A percentile compares a stretch with the other conserved stretches of the same genome.
Conservation (phyloP, 1,284 basidiomycete species). For the Leccinum colubrinum region DNA sequence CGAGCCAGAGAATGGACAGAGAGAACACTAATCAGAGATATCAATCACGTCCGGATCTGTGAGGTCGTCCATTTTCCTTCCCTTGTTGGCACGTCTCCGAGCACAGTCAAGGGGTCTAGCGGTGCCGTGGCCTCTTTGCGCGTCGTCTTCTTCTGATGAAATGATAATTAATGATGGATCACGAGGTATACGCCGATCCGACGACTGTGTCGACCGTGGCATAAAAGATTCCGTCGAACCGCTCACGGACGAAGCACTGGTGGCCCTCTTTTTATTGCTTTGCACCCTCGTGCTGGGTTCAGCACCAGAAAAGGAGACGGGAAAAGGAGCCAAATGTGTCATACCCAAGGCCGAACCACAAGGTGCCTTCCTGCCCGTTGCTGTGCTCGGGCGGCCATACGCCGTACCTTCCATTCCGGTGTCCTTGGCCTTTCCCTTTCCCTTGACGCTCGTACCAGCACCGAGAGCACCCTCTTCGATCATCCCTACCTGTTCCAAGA, state of each 20-base stretch:
- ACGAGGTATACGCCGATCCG: conserved; percentile 14
- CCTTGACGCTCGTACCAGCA: conserved; percentile 1
- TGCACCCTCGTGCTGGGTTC: conserved; percentile 17
- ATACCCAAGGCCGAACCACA: conserved; percentile 19
- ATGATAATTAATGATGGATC: conserved; percentile 28
- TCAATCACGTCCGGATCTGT: conserved; percentile 27
- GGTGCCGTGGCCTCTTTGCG: background rate
- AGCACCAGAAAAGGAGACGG: conserved; percentile 14
- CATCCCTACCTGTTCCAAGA: conserved; percentile 33
- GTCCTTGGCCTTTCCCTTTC: conserved; percentile 22
- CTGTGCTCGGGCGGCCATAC: conserved; percentile 2
- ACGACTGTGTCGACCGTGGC: conserved; percentile 19
- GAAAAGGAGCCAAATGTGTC: conserved; percentile 11
- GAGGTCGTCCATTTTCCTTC: conserved; percentile 21
- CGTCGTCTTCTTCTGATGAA: conserved; percentile 25
- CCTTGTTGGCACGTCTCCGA: conserved; percentile 10
- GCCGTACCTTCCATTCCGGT: background rate
- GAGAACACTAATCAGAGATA: conserved; percentile 27
- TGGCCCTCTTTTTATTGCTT: conserved; percentile 7
- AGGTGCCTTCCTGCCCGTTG: conserved; percentile 1
- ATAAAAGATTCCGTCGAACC: conserved; percentile 13
- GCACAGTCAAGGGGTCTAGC: conserved; percentile 1
- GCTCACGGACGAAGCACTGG: conserved; percentile 15
- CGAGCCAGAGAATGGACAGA: background rate
- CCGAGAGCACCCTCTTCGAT: conserved; percentile 28